phyloP scores from a whole-genome alignment of 306 rosid genomes.

The Luffa aegyptiaca region DNA sequence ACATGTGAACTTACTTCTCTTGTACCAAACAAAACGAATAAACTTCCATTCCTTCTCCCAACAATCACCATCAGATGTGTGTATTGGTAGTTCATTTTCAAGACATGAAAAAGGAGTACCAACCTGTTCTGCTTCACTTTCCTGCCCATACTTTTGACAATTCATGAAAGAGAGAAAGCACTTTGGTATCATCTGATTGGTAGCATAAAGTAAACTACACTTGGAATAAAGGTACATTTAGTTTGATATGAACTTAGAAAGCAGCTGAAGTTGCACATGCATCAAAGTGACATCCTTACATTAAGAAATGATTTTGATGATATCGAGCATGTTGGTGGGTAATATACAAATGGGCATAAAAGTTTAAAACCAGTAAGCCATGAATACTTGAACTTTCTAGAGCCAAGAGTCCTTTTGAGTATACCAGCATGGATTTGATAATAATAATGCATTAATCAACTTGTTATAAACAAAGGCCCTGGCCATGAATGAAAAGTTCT shows the following conservation, averaged over 20 bases:
- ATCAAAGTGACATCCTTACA: neutral
- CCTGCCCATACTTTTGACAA: neutral
- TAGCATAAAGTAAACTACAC: neutral
- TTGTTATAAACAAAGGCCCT: neutral
- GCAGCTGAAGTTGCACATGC: neutral
- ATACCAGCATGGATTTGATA: neutral
- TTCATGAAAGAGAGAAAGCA: neutral
- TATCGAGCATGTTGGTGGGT: neutral
- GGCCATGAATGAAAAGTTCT: neutral
- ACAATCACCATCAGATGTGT: slow-evolving; percentile 4
- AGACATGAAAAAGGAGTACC: neutral
- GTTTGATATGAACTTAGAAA: neutral
- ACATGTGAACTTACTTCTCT: neutral
- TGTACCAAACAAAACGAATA: neutral
- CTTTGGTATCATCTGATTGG: neutral
- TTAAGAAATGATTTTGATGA: neutral
- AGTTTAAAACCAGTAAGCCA: neutral
- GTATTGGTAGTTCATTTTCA: slow-evolving; percentile 2
- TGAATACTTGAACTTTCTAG: neutral
- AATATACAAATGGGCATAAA: neutral
- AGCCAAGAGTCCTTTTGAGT: neutral
- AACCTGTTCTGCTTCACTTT: neutral
- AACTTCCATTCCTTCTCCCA: neutral
- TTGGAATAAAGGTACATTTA: neutral
- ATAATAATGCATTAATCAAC: neutral